Evolutionary conservation across 2,329 filamentous ascomycete species (phyloP).

Genomic region (Pyricularia pennisetigena): DNA sequence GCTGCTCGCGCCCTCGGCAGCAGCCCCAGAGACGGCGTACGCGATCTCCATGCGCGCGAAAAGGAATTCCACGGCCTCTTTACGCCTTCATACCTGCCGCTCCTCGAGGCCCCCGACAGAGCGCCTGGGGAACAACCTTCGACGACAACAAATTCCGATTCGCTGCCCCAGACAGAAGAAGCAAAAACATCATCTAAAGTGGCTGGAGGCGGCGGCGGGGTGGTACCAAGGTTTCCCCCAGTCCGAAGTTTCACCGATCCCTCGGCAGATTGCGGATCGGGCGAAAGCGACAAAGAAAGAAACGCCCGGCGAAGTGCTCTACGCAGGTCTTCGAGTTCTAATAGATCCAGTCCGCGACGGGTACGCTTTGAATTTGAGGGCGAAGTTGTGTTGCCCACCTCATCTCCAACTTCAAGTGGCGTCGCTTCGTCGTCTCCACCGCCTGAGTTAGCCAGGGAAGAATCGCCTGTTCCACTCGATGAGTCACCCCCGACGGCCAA

Average conservation of each 20-base stretch:
- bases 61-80: slow-evolving; percentile 53
- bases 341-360: slow-evolving; percentile 44
- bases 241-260: slow-evolving; percentile 33
- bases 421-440: slow-evolving; percentile 34
- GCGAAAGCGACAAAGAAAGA: slow-evolving; percentile 16
- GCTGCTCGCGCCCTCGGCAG: neutral
- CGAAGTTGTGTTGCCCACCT: slow-evolving; percentile 49
- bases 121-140: slow-evolving; percentile 10
- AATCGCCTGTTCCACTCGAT: slow-evolving; percentile 6
- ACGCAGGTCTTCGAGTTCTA: slow-evolving; percentile 43
- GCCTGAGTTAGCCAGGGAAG: slow-evolving; percentile 13
- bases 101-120: slow-evolving; percentile 39
- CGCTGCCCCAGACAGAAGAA: slow-evolving; percentile 10
- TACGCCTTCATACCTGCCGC: slow-evolving; percentile 50
- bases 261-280: slow-evolving; percentile 33
- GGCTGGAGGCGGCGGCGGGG: neutral
- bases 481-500: slow-evolving; percentile 3
- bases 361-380: slow-evolving; percentile 55
- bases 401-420: neutral
- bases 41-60: slow-evolving; percentile 44
- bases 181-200: neutral
- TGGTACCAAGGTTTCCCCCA: slow-evolving; percentile 12
- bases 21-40: slow-evolving; percentile 3
- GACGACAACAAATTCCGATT: slow-evolving; percentile 12
- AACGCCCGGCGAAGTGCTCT: slow-evolving; percentile 43